phyloP scores from a whole-genome alignment of 345 rosid species.

The Citropsis articulata region DNA sequence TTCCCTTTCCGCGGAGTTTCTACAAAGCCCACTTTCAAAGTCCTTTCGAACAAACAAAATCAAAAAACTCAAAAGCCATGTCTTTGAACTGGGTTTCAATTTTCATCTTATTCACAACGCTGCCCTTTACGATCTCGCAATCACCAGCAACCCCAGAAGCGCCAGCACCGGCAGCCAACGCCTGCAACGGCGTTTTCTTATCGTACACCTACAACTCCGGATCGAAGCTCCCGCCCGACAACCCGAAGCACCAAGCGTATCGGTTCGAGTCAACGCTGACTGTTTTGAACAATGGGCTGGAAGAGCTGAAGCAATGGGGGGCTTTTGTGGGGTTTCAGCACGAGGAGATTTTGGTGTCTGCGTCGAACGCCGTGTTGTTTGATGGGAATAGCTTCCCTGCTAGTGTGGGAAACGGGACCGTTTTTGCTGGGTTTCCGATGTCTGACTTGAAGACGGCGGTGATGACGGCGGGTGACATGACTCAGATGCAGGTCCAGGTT shows the following conservation, averaged over 20 bases:
- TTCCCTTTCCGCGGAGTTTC: constrained; percentile 28
- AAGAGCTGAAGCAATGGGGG: constrained; percentile 72
- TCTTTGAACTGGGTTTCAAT: constrained; percentile 17
- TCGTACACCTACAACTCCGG: constrained; percentile 58
- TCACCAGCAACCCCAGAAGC: constrained; percentile 29
- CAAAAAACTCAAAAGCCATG: constrained; percentile 18
- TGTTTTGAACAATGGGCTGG: constrained; percentile 66
- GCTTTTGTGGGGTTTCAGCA: constrained; percentile 67
- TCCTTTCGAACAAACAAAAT: not conserved
- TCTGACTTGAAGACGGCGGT: constrained; percentile 87
- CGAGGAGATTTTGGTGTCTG: constrained; percentile 74
- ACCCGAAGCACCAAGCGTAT: constrained; percentile 67
- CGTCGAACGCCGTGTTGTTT: constrained; percentile 63
- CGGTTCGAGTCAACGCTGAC: constrained; percentile 76
- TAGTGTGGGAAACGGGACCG: constrained; percentile 74
- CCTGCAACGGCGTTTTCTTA: constrained; percentile 72
- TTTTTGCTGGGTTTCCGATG: constrained; percentile 69
- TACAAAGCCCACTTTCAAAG: not conserved
- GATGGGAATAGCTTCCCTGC: constrained; percentile 76
- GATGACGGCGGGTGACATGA: constrained; percentile 83
- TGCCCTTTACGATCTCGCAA: constrained; percentile 44
- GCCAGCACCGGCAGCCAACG: constrained; percentile 44
- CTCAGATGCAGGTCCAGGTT: constrained; percentile 74
- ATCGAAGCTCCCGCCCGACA: constrained; percentile 52
- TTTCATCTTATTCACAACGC: constrained; percentile 12